Evolutionary conservation across 768 basidiomycete genomes (phyloP).

Genomic region (Kwoniella mangroviensis): DNA sequence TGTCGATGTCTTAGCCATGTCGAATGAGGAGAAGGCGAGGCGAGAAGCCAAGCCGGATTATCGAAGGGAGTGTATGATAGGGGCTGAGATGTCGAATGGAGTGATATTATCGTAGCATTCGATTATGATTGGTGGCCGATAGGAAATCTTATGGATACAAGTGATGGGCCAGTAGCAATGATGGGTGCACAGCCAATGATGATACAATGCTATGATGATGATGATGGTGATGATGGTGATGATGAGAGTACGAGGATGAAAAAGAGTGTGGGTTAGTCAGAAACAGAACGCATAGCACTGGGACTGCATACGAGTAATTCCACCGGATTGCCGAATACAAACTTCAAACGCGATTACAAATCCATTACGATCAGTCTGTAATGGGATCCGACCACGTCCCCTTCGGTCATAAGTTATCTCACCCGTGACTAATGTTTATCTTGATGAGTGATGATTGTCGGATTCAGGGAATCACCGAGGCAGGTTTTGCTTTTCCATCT

Average conservation of each 20-base stretch:
- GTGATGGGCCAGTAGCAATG: neutral
- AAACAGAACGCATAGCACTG: neutral
- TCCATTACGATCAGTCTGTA: neutral
- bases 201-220: neutral
- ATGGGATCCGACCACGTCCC: neutral
- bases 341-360: neutral
- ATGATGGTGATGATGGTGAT: neutral
- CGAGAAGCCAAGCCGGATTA: conserved; percentile 4
- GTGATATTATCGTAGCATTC: neutral
- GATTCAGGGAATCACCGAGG: too few species aligned
- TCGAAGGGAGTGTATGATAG: neutral
- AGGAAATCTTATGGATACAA: neutral
- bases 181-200: neutral
- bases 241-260: neutral
- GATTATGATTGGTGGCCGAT: neutral
- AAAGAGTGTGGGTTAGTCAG: neutral
- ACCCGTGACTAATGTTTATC: too few species aligned
- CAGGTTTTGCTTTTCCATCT: too few species aligned
- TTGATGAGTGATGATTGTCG: too few species aligned
- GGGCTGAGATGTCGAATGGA: neutral
- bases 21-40: conserved; percentile 3
- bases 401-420: neutral
- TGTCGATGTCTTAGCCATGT: conserved; percentile 37
- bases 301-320: neutral
- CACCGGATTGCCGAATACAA: neutral